Evolutionary conservation across 768 basidiomycete genomes (phyloP).

Genomic region (Strobilomyces dryophilus): DNA sequence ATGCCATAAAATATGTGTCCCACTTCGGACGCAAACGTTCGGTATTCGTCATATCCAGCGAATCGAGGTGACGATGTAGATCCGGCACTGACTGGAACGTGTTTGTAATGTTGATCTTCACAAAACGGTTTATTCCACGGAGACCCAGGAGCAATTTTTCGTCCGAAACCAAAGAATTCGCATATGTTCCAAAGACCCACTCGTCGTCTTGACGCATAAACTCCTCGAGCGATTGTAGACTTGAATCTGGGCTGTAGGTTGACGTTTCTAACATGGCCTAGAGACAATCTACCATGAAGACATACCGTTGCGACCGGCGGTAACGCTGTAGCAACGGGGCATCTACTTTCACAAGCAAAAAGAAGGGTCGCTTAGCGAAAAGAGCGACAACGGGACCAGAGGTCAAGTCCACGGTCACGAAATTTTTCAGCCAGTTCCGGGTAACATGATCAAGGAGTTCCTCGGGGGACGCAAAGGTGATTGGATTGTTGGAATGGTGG

Average conservation of each 20-base stretch:
- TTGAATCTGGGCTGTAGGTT: slow-evolving; percentile 14
- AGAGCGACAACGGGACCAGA: slow-evolving; percentile 53
- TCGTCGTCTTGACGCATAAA: slow-evolving; percentile 75
- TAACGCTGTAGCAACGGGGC: slow-evolving; percentile 76
- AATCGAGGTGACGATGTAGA: slow-evolving; percentile 61
- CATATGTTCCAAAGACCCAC: slow-evolving; percentile 51
- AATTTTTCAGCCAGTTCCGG: slow-evolving; percentile 71
- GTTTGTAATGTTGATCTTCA: slow-evolving; percentile 62
- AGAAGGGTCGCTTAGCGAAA: slow-evolving; percentile 86
- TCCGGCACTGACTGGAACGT: slow-evolving; percentile 50
- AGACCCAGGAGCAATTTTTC: slow-evolving; percentile 9
- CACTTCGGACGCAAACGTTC: slow-evolving; percentile 83
- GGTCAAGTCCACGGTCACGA: slow-evolving; percentile 73
- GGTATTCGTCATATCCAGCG: slow-evolving; percentile 62
- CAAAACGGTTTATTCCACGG: slow-evolving; percentile 38
- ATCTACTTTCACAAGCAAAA: slow-evolving; percentile 78
- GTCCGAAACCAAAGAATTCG: slow-evolving; percentile 18
- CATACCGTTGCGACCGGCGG: slow-evolving; percentile 51
- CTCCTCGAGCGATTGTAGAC: slow-evolving; percentile 49
- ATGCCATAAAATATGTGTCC: slow-evolving; percentile 97
- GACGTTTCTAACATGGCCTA: slow-evolving; percentile 6
- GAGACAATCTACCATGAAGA: slow-evolving; percentile 2
- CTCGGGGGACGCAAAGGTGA: slow-evolving; percentile 41
- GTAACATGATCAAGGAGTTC: slow-evolving; percentile 74
- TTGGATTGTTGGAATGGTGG: slow-evolving; percentile 21